A percentile compares a stretch with the other conserved stretches of the same genome.
phyloP scores from a whole-genome alignment of 305 asterid genomes.

The Plantago lanceolata region DNA sequence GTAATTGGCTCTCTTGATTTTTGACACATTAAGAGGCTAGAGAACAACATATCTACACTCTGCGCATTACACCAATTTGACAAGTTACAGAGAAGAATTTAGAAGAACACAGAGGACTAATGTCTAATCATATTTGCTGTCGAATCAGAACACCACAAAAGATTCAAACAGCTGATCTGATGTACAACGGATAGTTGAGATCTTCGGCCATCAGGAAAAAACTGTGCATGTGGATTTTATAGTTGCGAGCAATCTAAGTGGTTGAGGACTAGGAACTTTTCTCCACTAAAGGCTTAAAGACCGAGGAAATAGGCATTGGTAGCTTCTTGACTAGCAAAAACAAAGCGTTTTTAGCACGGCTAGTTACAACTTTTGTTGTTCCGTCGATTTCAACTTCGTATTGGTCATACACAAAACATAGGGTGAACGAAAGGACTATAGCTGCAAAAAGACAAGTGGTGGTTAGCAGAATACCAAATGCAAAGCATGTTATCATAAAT shows the following conservation, averaged over 20 bases:
- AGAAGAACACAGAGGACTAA: background rate
- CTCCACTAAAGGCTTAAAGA: conserved; percentile 21
- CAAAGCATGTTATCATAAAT: background rate
- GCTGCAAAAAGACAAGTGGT: conserved; percentile 46
- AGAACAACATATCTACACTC: background rate
- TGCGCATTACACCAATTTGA: background rate
- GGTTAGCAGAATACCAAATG: conserved; percentile 11
- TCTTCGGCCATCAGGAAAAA: too few relatives aligned
- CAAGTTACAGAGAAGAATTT: background rate
- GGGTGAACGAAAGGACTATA: conserved; percentile 52
- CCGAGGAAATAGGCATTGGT: conserved; percentile 31
- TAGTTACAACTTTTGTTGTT: conserved; percentile 30
- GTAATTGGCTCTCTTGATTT: too few relatives aligned
- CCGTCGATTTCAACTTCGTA: conserved; percentile 69
- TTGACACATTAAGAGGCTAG: too few relatives aligned
- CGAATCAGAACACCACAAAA: background rate
- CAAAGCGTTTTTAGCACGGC: conserved; percentile 24
- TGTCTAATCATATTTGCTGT: background rate
- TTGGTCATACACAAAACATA: conserved; percentile 75
- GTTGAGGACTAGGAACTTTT: conserved; percentile 23
- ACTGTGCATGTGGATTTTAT: background rate
- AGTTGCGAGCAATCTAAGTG: conserved; percentile 21
- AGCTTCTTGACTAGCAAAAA: conserved; percentile 35
- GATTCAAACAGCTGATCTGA: background rate
- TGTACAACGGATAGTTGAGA: background rate